These are phyloP conservation scores for Physcomitrium patens DNA, from an alignment of 225 moss, liverwort and hornwort species.

Conservation along the genomic window DNA sequence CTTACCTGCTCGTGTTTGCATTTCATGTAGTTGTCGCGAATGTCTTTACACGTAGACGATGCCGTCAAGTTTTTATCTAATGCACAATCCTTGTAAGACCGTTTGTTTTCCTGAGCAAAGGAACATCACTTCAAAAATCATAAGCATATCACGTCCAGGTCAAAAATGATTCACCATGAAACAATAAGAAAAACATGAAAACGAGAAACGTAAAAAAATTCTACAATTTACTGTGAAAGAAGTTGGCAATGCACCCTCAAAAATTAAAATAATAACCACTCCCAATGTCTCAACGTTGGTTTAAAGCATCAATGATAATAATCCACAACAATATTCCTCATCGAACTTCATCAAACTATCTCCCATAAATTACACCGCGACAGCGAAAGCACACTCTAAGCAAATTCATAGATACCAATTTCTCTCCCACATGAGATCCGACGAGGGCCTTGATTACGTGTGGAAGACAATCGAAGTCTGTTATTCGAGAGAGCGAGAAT, in stretches of 20 bases:
- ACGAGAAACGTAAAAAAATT: not conserved
- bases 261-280: not conserved
- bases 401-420: no score
- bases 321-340: no score
- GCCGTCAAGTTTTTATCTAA: slow-evolving; percentile 19
- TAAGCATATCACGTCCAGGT: not conserved
- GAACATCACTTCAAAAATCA: not conserved
- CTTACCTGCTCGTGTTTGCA: slow-evolving; percentile 43
- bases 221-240: not conserved
- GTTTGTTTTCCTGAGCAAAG: slow-evolving; percentile 28
- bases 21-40: slow-evolving; percentile 34
- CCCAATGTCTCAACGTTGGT: no score
- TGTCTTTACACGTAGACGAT: slow-evolving; percentile 16
- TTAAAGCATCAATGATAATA: no score
- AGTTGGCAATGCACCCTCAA: not conserved
- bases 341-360: no score
- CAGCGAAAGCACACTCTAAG: no score
- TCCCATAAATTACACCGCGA: no score
- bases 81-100: slow-evolving; percentile 36
- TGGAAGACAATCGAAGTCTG: no score
- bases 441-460: not conserved
- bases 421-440: no score
- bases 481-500: no score
- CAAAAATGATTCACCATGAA: not conserved
- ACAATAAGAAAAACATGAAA: not conserved